Evolutionary conservation across 768 basidiomycete genomes (phyloP), one percentile per base, ranked within the genome.

Genomic region (Hygrocybe coccinea): DNA sequence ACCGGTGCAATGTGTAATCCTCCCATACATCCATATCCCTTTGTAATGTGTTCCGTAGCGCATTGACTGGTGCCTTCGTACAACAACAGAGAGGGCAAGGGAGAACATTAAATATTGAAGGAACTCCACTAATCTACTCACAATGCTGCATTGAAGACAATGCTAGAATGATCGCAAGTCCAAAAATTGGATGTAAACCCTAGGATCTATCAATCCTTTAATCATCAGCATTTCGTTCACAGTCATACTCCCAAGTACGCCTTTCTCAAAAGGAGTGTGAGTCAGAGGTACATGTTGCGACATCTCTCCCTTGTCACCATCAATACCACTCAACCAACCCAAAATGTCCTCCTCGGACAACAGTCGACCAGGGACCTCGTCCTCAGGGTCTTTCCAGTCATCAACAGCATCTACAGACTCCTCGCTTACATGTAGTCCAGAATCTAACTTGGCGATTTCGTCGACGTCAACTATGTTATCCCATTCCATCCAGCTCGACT

Each of bases 211-310:
- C 39, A 52, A 49, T 9, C 59, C 56, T n/a, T 58, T 58, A 38
- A 60, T 50, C 57, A 58, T 58, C 22, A 60, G 53, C 44, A 60
- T 12, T 37, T 60, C 57, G 37, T 60, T 60, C 10, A 39, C 29
- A 38, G 47, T 58, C 52, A 50, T 58, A 33, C 59, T 52, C 29
- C 52, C 59, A 5, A 60, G 54, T 37, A 34, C 14, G 57, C 43
- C 29, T 33, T 49, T 55, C 46, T 47, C 25, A 29, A 47, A 47
- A 47, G 46, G 25, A 6, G 21, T 47, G 14, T 14, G 46, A 25
- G 46, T 25, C 24, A 47, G 25, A 22, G 24, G 19, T 21, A 21
- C 12, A 21, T 5, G 46, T 47, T 47, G 21, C 46, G n/a, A 15
- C 2, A 21, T 29, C 12, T 12, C 11, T n/a, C 19, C 44, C 8